Base-by-base conservation (phyloP, 495 filamentous ascomycete species). In the Neurospora tetrasperma region DNA sequence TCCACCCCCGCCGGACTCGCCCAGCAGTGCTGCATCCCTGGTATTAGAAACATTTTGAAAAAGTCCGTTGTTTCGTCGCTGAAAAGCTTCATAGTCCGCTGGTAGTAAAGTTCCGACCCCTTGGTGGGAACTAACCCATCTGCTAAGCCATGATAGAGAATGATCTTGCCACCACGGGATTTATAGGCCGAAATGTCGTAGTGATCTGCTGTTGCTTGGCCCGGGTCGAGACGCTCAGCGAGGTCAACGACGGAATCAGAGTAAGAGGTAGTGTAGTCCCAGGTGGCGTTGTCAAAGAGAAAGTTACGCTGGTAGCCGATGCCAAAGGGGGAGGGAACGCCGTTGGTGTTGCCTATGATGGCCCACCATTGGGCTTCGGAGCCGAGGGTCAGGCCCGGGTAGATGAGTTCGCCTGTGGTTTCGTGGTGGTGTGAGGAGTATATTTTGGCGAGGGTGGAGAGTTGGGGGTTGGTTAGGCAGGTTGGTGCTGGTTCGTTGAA, bases 401-500 rank as follows among this genome's bases (percentile, higher is more conserved):
- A 90, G 20, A 90, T 72, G 27, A 88, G 76, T 3, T 82, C 82
- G 18, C 84, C 83, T 70, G 88, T 82, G 5, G 75, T 70, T n/a
- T 82, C 81, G 41, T 84, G 84, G 44, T 85, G 78, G 59, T 87
- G 83, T n/a, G 88, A 85, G 18, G 77, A 80, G 77, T 92, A 88
- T 23, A 91, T 78, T 14, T 86, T 79, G 35, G 85, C 74, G 43
- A 88, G 80, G 4, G 87, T 90, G 4, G 84, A 73, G 35, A 90
- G 79, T 77, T 93, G 90, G 9, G 82, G 76, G 9, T 82, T 78
- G 7, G 84, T 89, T 4, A 93, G 82, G 74, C 91, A 93, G 20
- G 75, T 72, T 2, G 76, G 77, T 0, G 80, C 80, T 44, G 78
- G 78, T 8, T 1, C 23, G 44, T 44, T 43, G n/a, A 12, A 10